These are phyloP conservation scores for Boletus bicolor DNA, from an alignment of 768 basidiomycete genomes.

Conservation along the genomic window DNA sequence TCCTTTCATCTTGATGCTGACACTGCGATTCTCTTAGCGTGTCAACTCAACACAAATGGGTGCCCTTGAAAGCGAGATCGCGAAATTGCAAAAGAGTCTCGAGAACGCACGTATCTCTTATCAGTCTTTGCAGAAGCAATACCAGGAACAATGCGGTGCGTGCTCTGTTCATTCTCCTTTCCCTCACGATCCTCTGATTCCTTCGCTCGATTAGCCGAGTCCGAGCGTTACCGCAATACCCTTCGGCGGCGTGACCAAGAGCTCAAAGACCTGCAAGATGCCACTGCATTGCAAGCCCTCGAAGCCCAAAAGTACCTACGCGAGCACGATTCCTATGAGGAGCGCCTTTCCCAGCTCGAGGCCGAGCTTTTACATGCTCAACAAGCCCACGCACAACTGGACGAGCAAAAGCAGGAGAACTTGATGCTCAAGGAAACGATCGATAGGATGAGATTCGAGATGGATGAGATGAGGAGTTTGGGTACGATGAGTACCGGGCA, in stretches of 20 bases:
- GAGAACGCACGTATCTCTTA: conserved; percentile 74
- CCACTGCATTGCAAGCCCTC: conserved; percentile 53
- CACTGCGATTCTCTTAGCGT: conserved; percentile 40
- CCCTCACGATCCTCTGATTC: not conserved
- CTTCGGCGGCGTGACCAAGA: conserved; percentile 74
- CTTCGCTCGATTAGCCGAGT: conserved; percentile 46
- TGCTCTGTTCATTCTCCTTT: conserved; percentile 15
- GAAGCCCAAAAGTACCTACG: conserved; percentile 65
- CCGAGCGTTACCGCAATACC: conserved; percentile 74
- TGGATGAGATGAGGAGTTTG: conserved; percentile 80
- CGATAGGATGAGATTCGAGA: conserved; percentile 88
- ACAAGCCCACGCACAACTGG: conserved; percentile 69
- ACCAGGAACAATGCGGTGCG: conserved; percentile 83
- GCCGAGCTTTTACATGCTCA: conserved; percentile 66
- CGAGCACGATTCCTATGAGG: conserved; percentile 71
- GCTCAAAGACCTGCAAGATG: conserved; percentile 62
- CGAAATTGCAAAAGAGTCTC: conserved; percentile 68
- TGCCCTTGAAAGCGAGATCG: conserved; percentile 74
- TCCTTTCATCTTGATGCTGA: not conserved
- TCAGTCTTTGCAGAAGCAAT: conserved; percentile 78
- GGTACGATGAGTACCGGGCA: conserved; percentile 33
- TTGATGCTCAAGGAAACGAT: conserved; percentile 93
- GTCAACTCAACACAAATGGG: conserved; percentile 63
- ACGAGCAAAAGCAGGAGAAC: conserved; percentile 95
- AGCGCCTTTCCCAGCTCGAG: conserved; percentile 67